Evolutionary conservation across 139 green algal species (phyloP), one percentile per base, ranked within the genome.

Genomic region (Pedinophyceae sp.): DNA sequence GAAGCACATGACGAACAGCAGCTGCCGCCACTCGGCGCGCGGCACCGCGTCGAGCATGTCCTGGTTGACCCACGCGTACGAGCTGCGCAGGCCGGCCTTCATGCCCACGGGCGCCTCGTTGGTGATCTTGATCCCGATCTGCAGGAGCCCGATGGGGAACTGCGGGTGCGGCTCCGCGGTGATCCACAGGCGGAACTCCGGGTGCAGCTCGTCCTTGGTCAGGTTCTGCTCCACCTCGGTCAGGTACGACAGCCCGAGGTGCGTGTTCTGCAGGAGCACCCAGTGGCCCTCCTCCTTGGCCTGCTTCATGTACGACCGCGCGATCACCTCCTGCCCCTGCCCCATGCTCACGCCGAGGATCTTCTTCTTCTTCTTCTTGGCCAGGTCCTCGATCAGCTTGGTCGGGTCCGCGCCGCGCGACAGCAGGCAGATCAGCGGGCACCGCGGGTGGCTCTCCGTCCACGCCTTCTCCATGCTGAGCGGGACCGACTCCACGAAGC

Each of bases 211-310:
- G 30, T 81, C 72, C 66, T 80, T 84, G 27, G 61, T 45, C 48
- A 90, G 59, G n/a, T 74, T 69, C 50, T 74, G 60, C 71, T 96
- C 87, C 54, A 96, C 86, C 74, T 95, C 87, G 23, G 68, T 75
- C 29, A 96, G 69, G 77, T 94, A 94, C 17, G 56, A 63, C 48
- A 93, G 72, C 17, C 82, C 82, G 30, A 96, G 74, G 75, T 96
- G 88, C 20, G 85, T 89, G 79, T 96, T 96, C 69, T 96, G 88
- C 50, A 96, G 76, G 61, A 95, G 77, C 54, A 95, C 84, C 88
- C 88, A 96, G 55, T 89, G 78, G 23, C 88, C 88, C 70, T 93
- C 84, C 39, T 73, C 64, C 10, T 62, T 73, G 7, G 88, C 88
- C 3, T 70, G 74, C 19, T 80, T 74, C 75, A 96, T 80, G 69